Base-by-base conservation (phyloP, 2,329 filamentous ascomycete species). In the Cladorrhinum sp. region DNA sequence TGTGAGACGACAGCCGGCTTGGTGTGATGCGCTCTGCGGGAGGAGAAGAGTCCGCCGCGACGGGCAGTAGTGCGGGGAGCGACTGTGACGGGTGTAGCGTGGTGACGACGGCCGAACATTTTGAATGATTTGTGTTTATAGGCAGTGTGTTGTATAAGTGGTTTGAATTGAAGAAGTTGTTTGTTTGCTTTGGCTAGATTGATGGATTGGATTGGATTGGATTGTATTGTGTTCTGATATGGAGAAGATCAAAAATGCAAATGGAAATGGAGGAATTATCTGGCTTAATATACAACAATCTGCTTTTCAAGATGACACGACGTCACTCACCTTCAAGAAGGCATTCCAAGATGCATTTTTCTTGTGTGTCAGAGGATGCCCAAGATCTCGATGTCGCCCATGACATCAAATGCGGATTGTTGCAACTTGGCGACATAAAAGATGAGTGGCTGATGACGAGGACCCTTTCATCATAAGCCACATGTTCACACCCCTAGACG, bases 21-120 rank as follows among this genome's bases (percentile, higher is more conserved):
- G 18, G 41, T 29, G 49, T 22, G 55, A 12, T 18, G 60, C 6
- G 20, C 54, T 2, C 52, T 51, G 18, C 52, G 32, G 32, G 36
- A 48, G 23, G 24, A 36, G 52, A 63, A 63, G 56, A 63, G 50
- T 23, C 62, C 62, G 23, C 56, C 48, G 3, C 51, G 41, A 13
- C 58, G 61, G 8, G 25, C 50, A 25, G 54, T n/a, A 5, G 55
- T 50, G 16, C 50, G 55, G 13, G 61, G 51, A 13, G 54, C 54
- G 16, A 55, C 61, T 7, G 55, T 41, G 7, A 38, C n/a, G 20
- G 51, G 49, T 3, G 59, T 41, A 23, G 51, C 50, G 32, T 29
- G 61, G 38, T 27, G 60, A 22, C 61, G 58, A 23, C 58, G 24
- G 55, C 53, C 53, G 32, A 63, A 60, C 53, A 56, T 56, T 56